A percentile compares a stretch with the other conserved stretches of the same genome.
Evolutionary conservation across 129 eudicot genomes (phyloP).

Genomic region (Flaveria trinervia): DNA sequence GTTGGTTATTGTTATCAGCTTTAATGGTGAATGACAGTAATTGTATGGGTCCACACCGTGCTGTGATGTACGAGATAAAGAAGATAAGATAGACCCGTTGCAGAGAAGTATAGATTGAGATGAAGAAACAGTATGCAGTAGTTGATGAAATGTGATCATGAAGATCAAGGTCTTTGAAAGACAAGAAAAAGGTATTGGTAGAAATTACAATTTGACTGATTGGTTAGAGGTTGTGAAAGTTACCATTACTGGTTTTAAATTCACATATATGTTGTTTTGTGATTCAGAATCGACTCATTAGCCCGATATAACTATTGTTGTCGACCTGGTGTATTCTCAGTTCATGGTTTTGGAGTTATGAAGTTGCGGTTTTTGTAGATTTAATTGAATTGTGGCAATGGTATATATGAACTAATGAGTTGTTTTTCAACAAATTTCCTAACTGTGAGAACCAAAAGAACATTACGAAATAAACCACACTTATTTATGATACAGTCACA

Average conservation of each 20-base stretch:
- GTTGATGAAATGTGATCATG: constrained; percentile 65
- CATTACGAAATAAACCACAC: background rate
- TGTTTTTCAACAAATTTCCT: constrained; percentile 2
- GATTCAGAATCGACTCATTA: background rate
- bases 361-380: background rate
- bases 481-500: constrained; percentile 26
- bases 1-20: constrained; percentile 12
- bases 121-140: constrained; percentile 37
- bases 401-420: background rate
- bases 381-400: background rate
- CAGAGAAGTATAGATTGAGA: background rate
- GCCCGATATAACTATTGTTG: background rate
- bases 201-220: background rate
- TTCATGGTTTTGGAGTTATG: background rate
- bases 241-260: background rate
- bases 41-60: background rate
- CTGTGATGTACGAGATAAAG: background rate
- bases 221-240: background rate
- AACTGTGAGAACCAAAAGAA: background rate
- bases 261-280: background rate
- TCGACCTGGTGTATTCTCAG: no score
- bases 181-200: background rate
- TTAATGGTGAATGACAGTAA: constrained; percentile 27
- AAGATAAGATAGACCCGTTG: background rate
- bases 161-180: constrained; percentile 54